Conservation (phyloP, 208 protist genomes). For the Acanthamoeba castellanii region DNA sequence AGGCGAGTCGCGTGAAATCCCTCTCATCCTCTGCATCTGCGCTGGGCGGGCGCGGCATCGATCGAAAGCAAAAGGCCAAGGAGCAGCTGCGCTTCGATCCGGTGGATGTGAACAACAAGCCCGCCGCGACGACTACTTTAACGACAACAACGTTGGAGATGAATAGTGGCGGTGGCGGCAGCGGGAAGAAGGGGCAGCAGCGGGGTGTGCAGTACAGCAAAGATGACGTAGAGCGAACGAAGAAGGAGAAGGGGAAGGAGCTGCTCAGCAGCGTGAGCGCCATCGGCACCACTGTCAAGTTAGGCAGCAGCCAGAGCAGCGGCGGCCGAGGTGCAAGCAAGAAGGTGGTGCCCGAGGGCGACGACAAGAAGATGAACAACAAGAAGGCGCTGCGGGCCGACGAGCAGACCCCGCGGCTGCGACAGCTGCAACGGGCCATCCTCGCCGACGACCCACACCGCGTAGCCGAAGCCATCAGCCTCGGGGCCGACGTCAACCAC, state of each 20-base stretch:
- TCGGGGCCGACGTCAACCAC: constrained; percentile 31
- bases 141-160: too few relatives aligned
- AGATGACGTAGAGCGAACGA: not conserved
- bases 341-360: not conserved
- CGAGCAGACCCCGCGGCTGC: not conserved
- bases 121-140: too few relatives aligned
- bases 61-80: not conserved
- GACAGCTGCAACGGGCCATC: constrained; percentile 3
- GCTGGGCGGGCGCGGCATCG: not conserved
- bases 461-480: constrained; percentile 36
- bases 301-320: constrained; percentile 7
- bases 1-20: not conserved
- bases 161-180: not conserved
- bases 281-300: not conserved
- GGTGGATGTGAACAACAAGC: too few relatives aligned
- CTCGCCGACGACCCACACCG: constrained; percentile 37
- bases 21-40: not conserved
- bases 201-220: not conserved
- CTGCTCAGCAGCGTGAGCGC: constrained; percentile 17
- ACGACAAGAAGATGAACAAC: not conserved
- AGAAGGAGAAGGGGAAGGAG: not conserved
- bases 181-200: not conserved
- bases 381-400: not conserved
- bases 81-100: too few relatives aligned
- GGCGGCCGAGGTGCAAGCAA: not conserved